phyloP scores from a whole-genome alignment of 495 filamentous ascomycete species.

The Echria macrotheca region DNA sequence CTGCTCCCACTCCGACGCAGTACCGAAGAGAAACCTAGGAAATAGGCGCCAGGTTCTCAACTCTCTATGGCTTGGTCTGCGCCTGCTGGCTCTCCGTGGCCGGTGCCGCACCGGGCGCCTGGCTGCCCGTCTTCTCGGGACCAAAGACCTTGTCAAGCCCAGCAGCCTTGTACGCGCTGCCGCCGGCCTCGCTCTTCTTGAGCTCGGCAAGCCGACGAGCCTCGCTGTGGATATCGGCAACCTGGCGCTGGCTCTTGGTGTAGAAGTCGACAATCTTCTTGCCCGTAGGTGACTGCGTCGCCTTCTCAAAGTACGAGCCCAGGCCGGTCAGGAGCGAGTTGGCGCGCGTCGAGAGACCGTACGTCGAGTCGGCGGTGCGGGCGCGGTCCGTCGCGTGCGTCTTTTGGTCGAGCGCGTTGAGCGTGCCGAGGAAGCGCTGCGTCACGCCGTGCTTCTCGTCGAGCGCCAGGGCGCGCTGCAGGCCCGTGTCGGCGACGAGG shows the following conservation, averaged over 20 bases:
- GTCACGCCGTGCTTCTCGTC: slow-evolving; percentile 89
- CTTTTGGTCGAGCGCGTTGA: slow-evolving; percentile 73
- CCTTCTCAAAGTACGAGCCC: slow-evolving; percentile 82
- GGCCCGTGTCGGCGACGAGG: slow-evolving; percentile 72
- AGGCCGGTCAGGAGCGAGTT: slow-evolving; percentile 60
- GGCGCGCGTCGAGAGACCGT: slow-evolving; percentile 65
- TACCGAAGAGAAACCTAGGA: no score
- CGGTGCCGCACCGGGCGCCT: no score
- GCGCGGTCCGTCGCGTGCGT: slow-evolving; percentile 76
- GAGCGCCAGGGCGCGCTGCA: slow-evolving; percentile 78
- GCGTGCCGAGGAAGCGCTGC: slow-evolving; percentile 63
- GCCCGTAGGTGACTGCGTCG: slow-evolving; percentile 75
- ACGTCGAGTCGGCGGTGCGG: slow-evolving; percentile 65
- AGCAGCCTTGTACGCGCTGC: slow-evolving; percentile 42
- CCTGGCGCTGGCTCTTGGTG: slow-evolving; percentile 70
- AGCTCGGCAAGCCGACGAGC: slow-evolving; percentile 80
- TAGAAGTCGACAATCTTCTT: slow-evolving; percentile 85
- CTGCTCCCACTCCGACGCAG: no score
- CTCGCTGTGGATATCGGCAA: slow-evolving; percentile 87
- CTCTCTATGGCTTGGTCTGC: not conserved
- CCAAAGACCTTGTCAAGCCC: slow-evolving; percentile 43
- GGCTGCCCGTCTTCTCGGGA: slow-evolving; percentile 31
- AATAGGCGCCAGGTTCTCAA: no score
- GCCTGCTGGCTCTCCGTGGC: no score
- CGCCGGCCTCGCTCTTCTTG: slow-evolving; percentile 63